Evolutionary conservation across 2,329 filamentous ascomycete species (phyloP).

Genomic region (Pseudocercospora vitis): DNA sequence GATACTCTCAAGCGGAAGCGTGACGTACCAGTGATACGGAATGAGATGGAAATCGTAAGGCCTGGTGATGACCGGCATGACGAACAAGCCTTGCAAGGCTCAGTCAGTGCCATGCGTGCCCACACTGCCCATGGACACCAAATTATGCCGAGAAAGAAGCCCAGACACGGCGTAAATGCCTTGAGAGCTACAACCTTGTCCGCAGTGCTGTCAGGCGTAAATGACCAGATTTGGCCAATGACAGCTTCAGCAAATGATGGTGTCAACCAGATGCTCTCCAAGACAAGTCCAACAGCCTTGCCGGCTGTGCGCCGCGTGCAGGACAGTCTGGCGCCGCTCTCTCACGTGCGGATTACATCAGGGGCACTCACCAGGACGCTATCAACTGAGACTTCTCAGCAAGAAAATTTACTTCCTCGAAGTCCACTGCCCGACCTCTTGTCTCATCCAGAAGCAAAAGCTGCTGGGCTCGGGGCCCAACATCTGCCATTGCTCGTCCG

Average conservation of each 20-base stretch:
- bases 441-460: neutral
- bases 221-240: too few relatives aligned
- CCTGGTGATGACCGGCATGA: constrained; percentile 15
- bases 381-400: too few relatives aligned
- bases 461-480: neutral
- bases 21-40: neutral
- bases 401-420: too few relatives aligned
- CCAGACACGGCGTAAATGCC: neutral
- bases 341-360: too few relatives aligned
- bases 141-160: constrained; percentile 18
- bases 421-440: neutral
- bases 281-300: too few relatives aligned
- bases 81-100: constrained; percentile 17
- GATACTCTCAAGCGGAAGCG: constrained; percentile 8
- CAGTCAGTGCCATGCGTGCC: constrained; percentile 20
- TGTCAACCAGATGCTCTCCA: too few relatives aligned
- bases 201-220: too few relatives aligned
- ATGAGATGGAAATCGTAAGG: neutral
- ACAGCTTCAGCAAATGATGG: too few relatives aligned
- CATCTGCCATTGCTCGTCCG: neutral
- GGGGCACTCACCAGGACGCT: too few relatives aligned
- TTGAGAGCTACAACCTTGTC: neutral
- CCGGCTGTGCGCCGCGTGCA: neutral
- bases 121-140: constrained; percentile 20
- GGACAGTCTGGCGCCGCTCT: neutral